phyloP scores from a whole-genome alignment of 129 eudicot species.

The Arctium lappa region DNA sequence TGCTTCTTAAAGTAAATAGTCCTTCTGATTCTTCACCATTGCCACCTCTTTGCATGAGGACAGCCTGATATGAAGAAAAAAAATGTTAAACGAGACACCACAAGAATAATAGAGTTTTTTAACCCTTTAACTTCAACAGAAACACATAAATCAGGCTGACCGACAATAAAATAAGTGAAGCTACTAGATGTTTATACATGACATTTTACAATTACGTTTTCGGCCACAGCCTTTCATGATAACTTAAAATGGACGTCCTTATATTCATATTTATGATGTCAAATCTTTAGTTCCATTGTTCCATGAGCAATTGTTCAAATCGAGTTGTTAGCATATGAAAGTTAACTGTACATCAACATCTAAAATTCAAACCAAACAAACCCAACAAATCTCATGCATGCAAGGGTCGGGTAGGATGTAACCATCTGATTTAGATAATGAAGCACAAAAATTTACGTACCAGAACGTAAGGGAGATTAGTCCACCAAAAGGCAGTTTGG shows the following conservation, averaged over 20 bases:
- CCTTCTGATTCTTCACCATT: slow-evolving; percentile 45
- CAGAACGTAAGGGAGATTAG: slow-evolving; percentile 67
- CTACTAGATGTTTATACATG: background rate
- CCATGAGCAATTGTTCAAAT: background rate
- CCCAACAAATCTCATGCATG: no score
- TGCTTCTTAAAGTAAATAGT: slow-evolving; percentile 43
- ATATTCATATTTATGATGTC: background rate
- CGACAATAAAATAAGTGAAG: background rate
- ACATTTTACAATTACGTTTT: background rate
- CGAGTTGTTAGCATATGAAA: background rate
- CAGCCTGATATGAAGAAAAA: slow-evolving; percentile 41
- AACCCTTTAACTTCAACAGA: background rate
- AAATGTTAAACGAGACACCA: background rate
- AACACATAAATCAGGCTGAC: background rate
- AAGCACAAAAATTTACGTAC: slow-evolving; percentile 39
- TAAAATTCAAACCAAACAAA: no score
- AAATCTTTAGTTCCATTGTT: background rate
- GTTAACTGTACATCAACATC: background rate
- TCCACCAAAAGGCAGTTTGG: slow-evolving; percentile 62
- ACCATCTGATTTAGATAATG: background rate
- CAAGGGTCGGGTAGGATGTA: background rate
- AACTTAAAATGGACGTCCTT: no score
- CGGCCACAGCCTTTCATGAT: background rate
- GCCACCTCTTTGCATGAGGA: slow-evolving; percentile 57
- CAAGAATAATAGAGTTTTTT: background rate